phyloP scores from a whole-genome alignment of 345 rosid species.

The Nasturtium officinale region DNA sequence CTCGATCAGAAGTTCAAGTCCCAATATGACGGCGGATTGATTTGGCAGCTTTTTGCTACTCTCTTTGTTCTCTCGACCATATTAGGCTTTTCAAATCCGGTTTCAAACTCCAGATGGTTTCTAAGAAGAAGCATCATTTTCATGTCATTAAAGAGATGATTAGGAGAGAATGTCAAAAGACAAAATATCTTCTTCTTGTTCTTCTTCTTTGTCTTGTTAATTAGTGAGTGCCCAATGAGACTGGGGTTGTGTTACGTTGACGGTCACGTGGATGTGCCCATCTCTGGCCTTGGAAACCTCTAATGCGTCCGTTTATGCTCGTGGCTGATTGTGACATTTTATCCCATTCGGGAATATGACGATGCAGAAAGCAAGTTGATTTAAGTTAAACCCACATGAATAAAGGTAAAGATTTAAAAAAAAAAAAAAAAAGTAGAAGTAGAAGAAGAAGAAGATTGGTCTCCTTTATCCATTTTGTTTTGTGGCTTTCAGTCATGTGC shows the following conservation, averaged over 20 bases:
- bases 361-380: conserved; percentile 31
- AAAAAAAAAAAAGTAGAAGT: too few relatives aligned
- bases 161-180: conserved; percentile 2
- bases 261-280: conserved; percentile 44
- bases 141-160: conserved; percentile 21
- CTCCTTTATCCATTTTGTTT: conserved; percentile 37
- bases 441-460: background rate
- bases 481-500: conserved; percentile 41
- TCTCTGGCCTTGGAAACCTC: conserved; percentile 24
- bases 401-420: background rate
- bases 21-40: conserved; percentile 15
- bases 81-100: background rate
- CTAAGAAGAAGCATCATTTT: conserved; percentile 30
- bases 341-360: conserved; percentile 34
- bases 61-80: conserved; percentile 14
- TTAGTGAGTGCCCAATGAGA: conserved; percentile 37
- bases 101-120: conserved; percentile 20
- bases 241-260: conserved; percentile 39
- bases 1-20: conserved; percentile 11
- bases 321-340: conserved; percentile 38
- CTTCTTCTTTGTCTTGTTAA: conserved; percentile 5
- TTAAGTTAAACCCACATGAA: background rate
- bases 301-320: conserved; percentile 40
- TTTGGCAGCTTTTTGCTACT: conserved; percentile 17
- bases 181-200: background rate